A percentile compares a stretch with the other conserved stretches of the same genome.
Evolutionary conservation across 148 eudicot species (phyloP).

Genomic region (Persicaria tinctoria): DNA sequence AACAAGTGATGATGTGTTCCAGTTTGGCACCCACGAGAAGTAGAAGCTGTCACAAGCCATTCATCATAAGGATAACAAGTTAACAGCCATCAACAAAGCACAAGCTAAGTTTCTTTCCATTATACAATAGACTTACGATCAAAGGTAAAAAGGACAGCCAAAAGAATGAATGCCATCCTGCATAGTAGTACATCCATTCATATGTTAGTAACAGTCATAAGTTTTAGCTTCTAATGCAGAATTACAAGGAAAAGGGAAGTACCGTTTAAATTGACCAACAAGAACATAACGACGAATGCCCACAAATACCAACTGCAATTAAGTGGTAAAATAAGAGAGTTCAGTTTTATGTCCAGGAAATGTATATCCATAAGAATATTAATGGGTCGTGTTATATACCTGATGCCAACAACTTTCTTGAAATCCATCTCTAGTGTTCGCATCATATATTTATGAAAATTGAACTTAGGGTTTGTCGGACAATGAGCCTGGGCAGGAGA

Average conservation of each 20-base stretch:
- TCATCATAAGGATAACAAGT: not conserved
- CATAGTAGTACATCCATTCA: slow-evolving; percentile 17
- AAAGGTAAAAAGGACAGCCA: slow-evolving; percentile 87
- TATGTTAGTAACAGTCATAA: not conserved
- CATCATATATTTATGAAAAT: slow-evolving; percentile 78
- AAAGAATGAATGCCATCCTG: slow-evolving; percentile 91
- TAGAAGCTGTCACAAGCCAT: slow-evolving; percentile 51
- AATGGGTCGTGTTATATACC: slow-evolving; percentile 29
- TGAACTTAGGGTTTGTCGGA: slow-evolving; percentile 33
- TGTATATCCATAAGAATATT: not conserved
- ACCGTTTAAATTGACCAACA: slow-evolving; percentile 78
- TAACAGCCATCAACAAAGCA: not conserved
- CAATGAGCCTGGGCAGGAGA: slow-evolving; percentile 49
- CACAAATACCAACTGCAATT: slow-evolving; percentile 88
- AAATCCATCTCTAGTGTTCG: slow-evolving; percentile 78
- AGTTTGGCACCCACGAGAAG: slow-evolving; percentile 85
- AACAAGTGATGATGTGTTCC: slow-evolving; percentile 60
- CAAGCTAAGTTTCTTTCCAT: not conserved
- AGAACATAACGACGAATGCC: slow-evolving; percentile 84
- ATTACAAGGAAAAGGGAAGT: slow-evolving; percentile 4
- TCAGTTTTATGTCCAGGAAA: not conserved
- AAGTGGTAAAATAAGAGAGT: slow-evolving; percentile 4
- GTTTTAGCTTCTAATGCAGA: not conserved
- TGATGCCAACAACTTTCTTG: slow-evolving; percentile 78
- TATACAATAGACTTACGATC: slow-evolving; percentile 42